Percentiles rank a stretch among this genome's conserved stretches.
phyloP scores from a whole-genome alignment of 2,329 filamentous ascomycete genomes.

The Hymenoscyphus albidus region DNA sequence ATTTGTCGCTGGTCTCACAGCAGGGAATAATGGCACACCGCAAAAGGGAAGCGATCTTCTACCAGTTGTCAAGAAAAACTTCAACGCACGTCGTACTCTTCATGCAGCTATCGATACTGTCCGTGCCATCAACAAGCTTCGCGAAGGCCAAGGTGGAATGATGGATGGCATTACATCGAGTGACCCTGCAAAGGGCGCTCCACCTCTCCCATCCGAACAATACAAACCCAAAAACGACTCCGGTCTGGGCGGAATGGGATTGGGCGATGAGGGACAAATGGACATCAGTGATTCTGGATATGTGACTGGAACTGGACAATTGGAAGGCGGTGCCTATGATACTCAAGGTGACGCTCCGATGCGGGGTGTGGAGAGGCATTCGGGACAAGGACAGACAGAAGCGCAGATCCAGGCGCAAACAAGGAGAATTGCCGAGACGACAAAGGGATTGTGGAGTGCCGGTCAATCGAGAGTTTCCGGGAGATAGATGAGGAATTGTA shows the following conservation, averaged over 20 bases:
- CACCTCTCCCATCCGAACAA: constrained; percentile 30
- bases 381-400: constrained; percentile 35
- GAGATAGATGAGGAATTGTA: constrained; percentile 6
- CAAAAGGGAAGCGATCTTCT: constrained; percentile 59
- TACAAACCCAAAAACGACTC: constrained; percentile 42
- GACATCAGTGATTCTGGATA: constrained; percentile 31
- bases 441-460: constrained; percentile 55
- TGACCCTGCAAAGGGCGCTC: constrained; percentile 45
- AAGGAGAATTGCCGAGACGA: constrained; percentile 59
- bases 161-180: constrained; percentile 58
- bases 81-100: constrained; percentile 64
- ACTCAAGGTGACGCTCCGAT: constrained; percentile 21
- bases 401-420: constrained; percentile 38
- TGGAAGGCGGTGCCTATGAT: constrained; percentile 12
- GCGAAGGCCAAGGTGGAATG: constrained; percentile 55
- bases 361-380: constrained; percentile 28
- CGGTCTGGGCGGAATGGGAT: constrained; percentile 36
- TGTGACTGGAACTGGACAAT: constrained; percentile 15
- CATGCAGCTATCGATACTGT: constrained; percentile 70
- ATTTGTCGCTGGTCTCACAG: constrained; percentile 54
- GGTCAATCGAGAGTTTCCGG: constrained; percentile 26
- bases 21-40: constrained; percentile 40
- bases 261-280: constrained; percentile 22
- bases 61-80: constrained; percentile 70
- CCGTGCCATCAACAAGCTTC: constrained; percentile 66